Evolutionary conservation across 495 filamentous ascomycete genomes (phyloP).

Genomic region (Daldinia vernicosa): DNA sequence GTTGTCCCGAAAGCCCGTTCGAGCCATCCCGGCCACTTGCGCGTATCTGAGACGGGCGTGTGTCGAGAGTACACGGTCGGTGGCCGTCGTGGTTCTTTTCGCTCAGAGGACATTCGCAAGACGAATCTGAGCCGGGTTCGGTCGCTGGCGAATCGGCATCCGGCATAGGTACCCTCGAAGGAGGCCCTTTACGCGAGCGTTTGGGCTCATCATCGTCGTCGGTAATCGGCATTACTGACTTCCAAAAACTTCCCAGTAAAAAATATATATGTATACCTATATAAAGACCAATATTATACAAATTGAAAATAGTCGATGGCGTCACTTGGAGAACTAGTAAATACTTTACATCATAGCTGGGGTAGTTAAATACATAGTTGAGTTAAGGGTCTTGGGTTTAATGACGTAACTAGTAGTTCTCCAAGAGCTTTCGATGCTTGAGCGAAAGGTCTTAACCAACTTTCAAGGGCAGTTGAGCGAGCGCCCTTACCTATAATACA

Average conservation of each 20-base stretch:
- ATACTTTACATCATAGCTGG: conserved; percentile 17
- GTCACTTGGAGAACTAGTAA: not conserved
- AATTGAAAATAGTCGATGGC: conserved; percentile 1
- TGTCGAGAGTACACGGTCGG: conserved; percentile 37
- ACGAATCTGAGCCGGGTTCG: not conserved
- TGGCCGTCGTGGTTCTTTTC: conserved; percentile 40
- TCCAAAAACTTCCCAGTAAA: not conserved
- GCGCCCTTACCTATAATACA: not conserved
- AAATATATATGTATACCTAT: not conserved
- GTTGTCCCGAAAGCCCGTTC: conserved; percentile 12
- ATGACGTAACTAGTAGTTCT: conserved; percentile 19
- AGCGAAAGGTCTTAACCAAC: not conserved
- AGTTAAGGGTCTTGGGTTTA: not conserved
- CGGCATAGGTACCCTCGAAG: not conserved
- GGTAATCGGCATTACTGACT: conserved; percentile 11
- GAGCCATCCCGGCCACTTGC: conserved; percentile 18
- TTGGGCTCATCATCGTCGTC: conserved; percentile 20
- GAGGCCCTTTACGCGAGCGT: conserved; percentile 6
- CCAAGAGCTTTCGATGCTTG: conserved; percentile 2
- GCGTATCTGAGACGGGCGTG: conserved; percentile 18
- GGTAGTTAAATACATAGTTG: not conserved
- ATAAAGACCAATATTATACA: not conserved
- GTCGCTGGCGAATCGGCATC: conserved; percentile 26
- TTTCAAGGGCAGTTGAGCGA: not conserved
- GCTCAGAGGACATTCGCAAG: conserved; percentile 25